Evolutionary conservation across 495 filamentous ascomycete genomes (phyloP), one percentile per base, ranked within the genome.

Genomic region (Lasiosphaeria hispida): DNA sequence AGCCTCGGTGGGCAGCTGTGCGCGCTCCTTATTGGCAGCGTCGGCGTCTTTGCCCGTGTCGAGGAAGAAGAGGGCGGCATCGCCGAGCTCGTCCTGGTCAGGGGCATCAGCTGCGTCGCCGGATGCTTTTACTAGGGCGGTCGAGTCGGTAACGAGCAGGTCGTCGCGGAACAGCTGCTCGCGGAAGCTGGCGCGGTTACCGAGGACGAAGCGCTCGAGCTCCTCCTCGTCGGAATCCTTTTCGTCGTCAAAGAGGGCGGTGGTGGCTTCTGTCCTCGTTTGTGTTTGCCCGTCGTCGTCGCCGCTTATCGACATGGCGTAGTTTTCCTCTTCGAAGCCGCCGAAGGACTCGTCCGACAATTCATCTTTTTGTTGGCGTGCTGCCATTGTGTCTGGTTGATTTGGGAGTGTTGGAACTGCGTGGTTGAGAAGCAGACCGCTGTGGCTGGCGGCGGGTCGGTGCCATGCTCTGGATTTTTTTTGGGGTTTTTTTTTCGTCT

Each of bases 161-260:
- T 73, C 69, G 49, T 71, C 64, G 59, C 73, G 71, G 55, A 86
- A 85, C 61, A 96, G 76, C 47, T 84, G 85, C 41, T 83, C 80
- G 44, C 83, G 82, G 69, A 96, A 96, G 30, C 86, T 89, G n/a
- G 81, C 81, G 42, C 87, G 80, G 65, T 94, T 88, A 33, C 93
- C 93, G 48, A 97, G 88, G 2, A 97, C 87, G 57, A 96, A 77
- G 58, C 83, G 80, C 74, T 96, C 92, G 13, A 97, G 82, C 69
- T 91, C 90, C 64, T 83, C 81, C 67, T 97, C 93, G 35, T 86
- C 83, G 51, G 80, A 85, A 63, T 95, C 91, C 69, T 91, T 93
- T 42, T 87, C 85, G 13, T 76, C 62, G 19, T 30, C 23, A 30
- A 52, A 36, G 44, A 42, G n/a, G n/a, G 45, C 36, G 2, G 15